These are phyloP conservation scores for Paspalum notatum DNA, from an alignment of 176 grass and related monocot species.

Conservation along the genomic window DNA sequence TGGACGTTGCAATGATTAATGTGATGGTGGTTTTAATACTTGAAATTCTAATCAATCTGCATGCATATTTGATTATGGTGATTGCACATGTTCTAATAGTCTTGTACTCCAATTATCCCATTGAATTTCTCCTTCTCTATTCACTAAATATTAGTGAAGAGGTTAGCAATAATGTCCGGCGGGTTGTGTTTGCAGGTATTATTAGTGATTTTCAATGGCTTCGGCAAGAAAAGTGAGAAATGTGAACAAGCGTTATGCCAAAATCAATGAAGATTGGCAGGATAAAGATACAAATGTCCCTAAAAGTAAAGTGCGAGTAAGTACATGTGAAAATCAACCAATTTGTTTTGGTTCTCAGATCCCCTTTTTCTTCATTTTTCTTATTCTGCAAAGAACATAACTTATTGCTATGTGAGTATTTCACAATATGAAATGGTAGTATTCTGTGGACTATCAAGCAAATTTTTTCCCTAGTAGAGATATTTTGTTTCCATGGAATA, in stretches of 20 bases:
- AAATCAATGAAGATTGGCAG: constrained; percentile 77
- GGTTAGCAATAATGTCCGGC: constrained; percentile 20
- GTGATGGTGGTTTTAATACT: neutral
- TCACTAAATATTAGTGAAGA: constrained; percentile 11
- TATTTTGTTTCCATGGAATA: constrained; percentile 13
- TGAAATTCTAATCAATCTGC: neutral
- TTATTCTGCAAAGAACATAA: constrained; percentile 7
- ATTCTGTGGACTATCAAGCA: constrained; percentile 17
- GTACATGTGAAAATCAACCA: constrained; percentile 22
- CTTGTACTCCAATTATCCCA: constrained; percentile 1
- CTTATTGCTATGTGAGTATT: neutral
- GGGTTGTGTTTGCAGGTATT: constrained; percentile 33
- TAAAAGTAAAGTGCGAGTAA: constrained; percentile 70
- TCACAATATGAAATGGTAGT: constrained; percentile 14
- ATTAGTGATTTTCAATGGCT: constrained; percentile 57
- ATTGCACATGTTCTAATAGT: neutral
- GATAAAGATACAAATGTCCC: constrained; percentile 70
- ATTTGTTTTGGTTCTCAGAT: constrained; percentile 13
- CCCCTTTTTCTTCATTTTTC: neutral
- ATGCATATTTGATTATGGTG: constrained; percentile 4
- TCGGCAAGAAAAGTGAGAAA: constrained; percentile 90
- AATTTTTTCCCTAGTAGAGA: neutral
- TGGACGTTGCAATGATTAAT: neutral
- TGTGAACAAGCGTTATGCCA: constrained; percentile 75
- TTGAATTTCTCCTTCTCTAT: constrained; percentile 12